Evolutionary conservation across 2,329 filamentous ascomycete genomes (phyloP), one percentile per base, ranked within the genome.

Genomic region (Fusarium lateritium): DNA sequence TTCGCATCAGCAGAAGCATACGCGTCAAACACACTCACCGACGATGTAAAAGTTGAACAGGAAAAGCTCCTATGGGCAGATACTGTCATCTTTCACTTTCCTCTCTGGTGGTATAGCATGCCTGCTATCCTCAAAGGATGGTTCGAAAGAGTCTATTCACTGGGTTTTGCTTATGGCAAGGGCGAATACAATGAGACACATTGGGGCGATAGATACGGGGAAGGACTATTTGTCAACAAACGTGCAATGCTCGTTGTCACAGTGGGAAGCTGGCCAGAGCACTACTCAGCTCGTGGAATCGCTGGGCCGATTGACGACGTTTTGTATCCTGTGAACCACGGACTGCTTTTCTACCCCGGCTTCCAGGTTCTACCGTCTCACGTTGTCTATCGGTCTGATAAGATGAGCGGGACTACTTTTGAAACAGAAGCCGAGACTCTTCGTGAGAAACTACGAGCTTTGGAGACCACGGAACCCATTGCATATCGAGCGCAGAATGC

Each of bases 51-150:
- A 5, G 15, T 2, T 17, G 65, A 69, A 15, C 64, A 69, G 19
- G 64, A 68, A n/a, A 69, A 69, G 36, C 11, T 68, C 0, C 15
- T 65, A 5, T 68, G 64, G 66, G 66, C 66, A 1, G 64, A 69
- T 3, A 13, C 24, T 2, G 52, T 68, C 22, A 24, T 69, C 10
- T 14, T 69, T n/a, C 66, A 68, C 19, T 68, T 61, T 21, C 64
- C 64, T 2, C 15, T 69, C 6, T 69, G 60, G 57, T 67, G 65
- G 64, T 68, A 65, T 21, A 43, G 28, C 13, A 57, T 61, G 55
- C 66, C 66, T 3, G 60, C 60, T 5, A 69, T 69, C 13, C 34
- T 68, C 4, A 68, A 67, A 2, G 66, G 66, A 0, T 69, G 60
- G 64, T 6, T 68, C 15, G 66, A 69, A 7, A 60, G 64, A 34